phyloP scores from a whole-genome alignment of 148 eudicot species.

The Rhododendron kiyosumense region DNA sequence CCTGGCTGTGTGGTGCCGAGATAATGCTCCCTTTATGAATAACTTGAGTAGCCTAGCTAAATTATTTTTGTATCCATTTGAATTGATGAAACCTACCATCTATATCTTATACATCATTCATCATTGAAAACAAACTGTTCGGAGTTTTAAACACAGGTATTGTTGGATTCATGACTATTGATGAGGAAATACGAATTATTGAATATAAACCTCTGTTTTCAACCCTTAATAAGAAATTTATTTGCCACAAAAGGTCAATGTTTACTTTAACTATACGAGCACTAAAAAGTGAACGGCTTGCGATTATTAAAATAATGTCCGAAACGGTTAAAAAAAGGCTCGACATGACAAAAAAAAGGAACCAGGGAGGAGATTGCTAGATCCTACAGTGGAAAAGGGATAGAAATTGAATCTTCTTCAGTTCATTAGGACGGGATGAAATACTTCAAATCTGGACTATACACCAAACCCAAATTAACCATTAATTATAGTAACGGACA shows the following conservation, averaged over 20 bases:
- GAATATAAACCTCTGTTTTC: not conserved
- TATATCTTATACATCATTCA: not conserved
- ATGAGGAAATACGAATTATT: not conserved
- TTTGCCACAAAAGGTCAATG: not conserved
- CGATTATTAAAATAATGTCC: not conserved
- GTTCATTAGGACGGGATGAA: no score
- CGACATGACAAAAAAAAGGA: not conserved
- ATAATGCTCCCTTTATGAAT: not conserved
- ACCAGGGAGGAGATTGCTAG: not conserved
- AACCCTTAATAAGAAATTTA: not conserved
- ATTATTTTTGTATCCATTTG: not conserved
- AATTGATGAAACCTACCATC: not conserved
- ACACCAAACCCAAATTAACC: no score
- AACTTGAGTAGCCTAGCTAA: not conserved
- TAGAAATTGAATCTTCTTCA: no score
- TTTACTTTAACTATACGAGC: not conserved
- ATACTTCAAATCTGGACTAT: no score
- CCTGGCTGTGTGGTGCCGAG: not conserved
- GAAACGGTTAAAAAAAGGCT: not conserved
- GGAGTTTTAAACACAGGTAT: not conserved
- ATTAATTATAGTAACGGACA: no score
- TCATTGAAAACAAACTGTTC: not conserved
- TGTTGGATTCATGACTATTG: not conserved
- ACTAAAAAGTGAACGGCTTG: not conserved
- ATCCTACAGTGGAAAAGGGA: no score